These are phyloP conservation scores for Cladophialophora psammophila DNA, from an alignment of 2,329 filamentous ascomycete species.

Conservation along the genomic window DNA sequence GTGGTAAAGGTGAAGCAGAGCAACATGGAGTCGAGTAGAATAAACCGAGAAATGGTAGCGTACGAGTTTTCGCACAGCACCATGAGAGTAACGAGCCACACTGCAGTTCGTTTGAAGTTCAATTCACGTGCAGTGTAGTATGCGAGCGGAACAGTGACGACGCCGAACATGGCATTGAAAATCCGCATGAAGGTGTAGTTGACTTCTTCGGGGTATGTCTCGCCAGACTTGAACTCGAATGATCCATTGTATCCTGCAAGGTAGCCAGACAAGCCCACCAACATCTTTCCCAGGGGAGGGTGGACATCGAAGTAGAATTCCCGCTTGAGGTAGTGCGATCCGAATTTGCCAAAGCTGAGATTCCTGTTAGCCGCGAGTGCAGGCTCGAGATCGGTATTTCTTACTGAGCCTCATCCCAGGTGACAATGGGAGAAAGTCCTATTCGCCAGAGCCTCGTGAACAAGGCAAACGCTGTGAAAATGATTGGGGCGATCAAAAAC, in stretches of 20 bases:
- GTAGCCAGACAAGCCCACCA: slow-evolving; percentile 94
- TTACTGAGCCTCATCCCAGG: slow-evolving; percentile 79
- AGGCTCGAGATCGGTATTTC: slow-evolving; percentile 40
- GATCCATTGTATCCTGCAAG: slow-evolving; percentile 98
- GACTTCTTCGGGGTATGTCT: slow-evolving; percentile 89
- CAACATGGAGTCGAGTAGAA: slow-evolving; percentile 97
- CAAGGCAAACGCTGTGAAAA: slow-evolving; percentile 69
- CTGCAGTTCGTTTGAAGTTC: slow-evolving; percentile 81
- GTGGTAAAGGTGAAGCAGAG: slow-evolving; percentile 99
- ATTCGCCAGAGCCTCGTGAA: slow-evolving; percentile 74
- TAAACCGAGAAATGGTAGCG: slow-evolving; percentile 97
- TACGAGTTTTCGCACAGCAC: slow-evolving; percentile 99
- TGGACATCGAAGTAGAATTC: slow-evolving; percentile 99
- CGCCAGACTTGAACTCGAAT: slow-evolving; percentile 99
- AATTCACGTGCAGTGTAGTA: slow-evolving; percentile 95
- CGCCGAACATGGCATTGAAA: slow-evolving; percentile 96
- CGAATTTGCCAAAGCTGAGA: slow-evolving; percentile 75
- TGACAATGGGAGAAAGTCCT: slow-evolving; percentile 73
- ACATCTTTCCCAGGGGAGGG: slow-evolving; percentile 96
- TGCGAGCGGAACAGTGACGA: slow-evolving; percentile 87
- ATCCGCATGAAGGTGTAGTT: slow-evolving; percentile 98
- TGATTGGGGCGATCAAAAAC: slow-evolving; percentile 67
- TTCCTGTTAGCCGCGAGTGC: slow-evolving; percentile 12
- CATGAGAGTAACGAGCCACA: slow-evolving; percentile 96
- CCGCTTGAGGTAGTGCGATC: slow-evolving; percentile 97